Base-by-base conservation (phyloP, 345 rosid species). In the Citrus glauca region DNA sequence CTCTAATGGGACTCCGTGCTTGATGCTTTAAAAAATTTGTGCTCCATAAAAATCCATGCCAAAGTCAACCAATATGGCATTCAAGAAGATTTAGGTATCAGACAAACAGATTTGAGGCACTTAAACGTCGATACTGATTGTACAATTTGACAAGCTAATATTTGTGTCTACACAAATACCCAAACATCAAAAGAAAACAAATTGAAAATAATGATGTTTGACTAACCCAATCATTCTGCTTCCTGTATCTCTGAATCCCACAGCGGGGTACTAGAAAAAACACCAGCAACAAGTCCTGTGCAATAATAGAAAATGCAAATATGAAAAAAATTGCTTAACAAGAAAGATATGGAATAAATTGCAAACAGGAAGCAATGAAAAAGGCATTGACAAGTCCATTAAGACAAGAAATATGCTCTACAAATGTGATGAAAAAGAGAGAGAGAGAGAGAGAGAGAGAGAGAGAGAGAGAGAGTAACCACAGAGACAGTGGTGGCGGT, bases 241-340 rank as follows among this genome's bases (percentile, higher is more conserved):
- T 83, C 70, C 95, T 87, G 67, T 89, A 90, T 82, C 83, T 82
- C 76, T 89, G 91, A 81, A 92, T 81, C 69, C 89, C 92, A 82
- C 98, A 93, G 7, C 81, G 89, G 14, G 14, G 97, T 88, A 68
- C 75, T 25, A 22, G 89, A 77, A 74, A 90, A 91, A 79, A 92
- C 81, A 83, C 97, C 98, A 76, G 90, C 91, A 71, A 91, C 91
- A 78, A 92, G 86, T 74, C 98, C 98, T 93, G 85, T 72, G 75
- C 53, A 48, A 48, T 55, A 3, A 30, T 10, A 40, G 66, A 55
- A 59, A 57, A 64, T 63, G 22, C 0, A 68, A 48, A 25, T 48
- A 50, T n/a, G 66, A 53, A 66, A 35, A 35, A 75, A 4, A 27
- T 42, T 27, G 3, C 17, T 40, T 9, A 61, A 19, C 40, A 62